phyloP scores from a whole-genome alignment of 129 eudicot species.

The Glebionis coronaria region DNA sequence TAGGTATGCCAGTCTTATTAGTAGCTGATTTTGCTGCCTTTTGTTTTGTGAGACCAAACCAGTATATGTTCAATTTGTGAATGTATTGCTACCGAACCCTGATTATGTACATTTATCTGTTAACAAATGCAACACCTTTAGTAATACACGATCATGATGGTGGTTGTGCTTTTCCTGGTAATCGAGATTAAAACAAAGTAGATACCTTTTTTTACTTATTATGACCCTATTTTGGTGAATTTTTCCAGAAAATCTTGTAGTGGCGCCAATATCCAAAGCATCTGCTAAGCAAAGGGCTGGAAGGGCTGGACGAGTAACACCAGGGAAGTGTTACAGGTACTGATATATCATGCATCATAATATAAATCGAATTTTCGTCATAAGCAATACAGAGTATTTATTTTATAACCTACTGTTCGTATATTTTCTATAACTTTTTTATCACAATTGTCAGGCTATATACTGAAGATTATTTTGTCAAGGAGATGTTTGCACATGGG shows the following conservation, averaged over 20 bases:
- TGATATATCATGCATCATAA: neutral
- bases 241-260: constrained; percentile 77
- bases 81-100: too few relatives aligned
- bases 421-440: constrained; percentile 3
- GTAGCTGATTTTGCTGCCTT: neutral
- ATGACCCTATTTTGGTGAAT: constrained; percentile 15
- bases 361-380: neutral
- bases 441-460: constrained; percentile 58
- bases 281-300: constrained; percentile 98
- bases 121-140: too few relatives aligned
- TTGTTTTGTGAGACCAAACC: too few relatives aligned
- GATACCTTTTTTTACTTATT: constrained; percentile 13
- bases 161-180: too few relatives aligned
- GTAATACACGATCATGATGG: too few relatives aligned
- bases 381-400: neutral
- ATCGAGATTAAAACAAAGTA: too few relatives aligned
- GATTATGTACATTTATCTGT: neutral
- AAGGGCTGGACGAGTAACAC: constrained; percentile 92
- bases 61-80: too few relatives aligned
- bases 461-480: constrained; percentile 75
- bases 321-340: constrained; percentile 98
- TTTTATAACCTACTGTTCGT: neutral
- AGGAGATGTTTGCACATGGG: constrained; percentile 81
- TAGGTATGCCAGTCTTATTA: constrained; percentile 34
- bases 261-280: constrained; percentile 97